Percentiles rank a stretch among this genome's conserved stretches.
phyloP scores from a whole-genome alignment of 345 rosid genomes.

The Noccaea caerulescens region DNA sequence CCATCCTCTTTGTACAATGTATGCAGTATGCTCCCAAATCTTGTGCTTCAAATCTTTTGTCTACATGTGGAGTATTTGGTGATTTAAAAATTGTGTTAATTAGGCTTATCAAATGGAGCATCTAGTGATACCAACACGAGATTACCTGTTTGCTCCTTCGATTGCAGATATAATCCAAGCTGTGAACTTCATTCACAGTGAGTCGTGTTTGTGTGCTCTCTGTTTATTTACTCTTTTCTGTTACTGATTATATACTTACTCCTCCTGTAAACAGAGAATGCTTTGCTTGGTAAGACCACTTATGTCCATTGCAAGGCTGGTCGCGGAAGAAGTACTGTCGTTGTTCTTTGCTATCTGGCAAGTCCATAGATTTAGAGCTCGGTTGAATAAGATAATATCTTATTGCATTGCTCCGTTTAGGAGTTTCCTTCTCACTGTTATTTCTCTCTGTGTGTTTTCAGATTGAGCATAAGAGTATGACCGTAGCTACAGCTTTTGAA shows the following conservation, averaged over 20 bases:
- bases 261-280: slow-evolving; percentile 52
- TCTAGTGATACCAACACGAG: slow-evolving; percentile 88
- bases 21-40: slow-evolving; percentile 13
- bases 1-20: slow-evolving; percentile 74
- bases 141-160: slow-evolving; percentile 86
- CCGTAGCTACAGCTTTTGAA: slow-evolving; percentile 58
- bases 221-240: not conserved
- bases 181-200: slow-evolving; percentile 75
- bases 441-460: slow-evolving; percentile 20
- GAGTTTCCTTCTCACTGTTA: not conserved
- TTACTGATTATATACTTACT: not conserved
- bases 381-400: not conserved
- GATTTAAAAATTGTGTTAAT: not conserved
- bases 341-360: slow-evolving; percentile 90
- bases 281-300: slow-evolving; percentile 64
- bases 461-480: slow-evolving; percentile 64
- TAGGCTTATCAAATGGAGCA: slow-evolving; percentile 85
- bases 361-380: not conserved
- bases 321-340: slow-evolving; percentile 88
- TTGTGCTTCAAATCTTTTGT: not conserved
- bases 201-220: slow-evolving; percentile 29
- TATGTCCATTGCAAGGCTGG: slow-evolving; percentile 98
- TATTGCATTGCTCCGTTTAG: not conserved
- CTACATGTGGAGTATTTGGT: slow-evolving; percentile 12
- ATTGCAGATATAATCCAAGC: slow-evolving; percentile 61